A percentile compares a stretch with the other conserved stretches of the same genome.
Conservation (phyloP, 2,329 filamentous ascomycete genomes). For the Boeremia exigua region DNA sequence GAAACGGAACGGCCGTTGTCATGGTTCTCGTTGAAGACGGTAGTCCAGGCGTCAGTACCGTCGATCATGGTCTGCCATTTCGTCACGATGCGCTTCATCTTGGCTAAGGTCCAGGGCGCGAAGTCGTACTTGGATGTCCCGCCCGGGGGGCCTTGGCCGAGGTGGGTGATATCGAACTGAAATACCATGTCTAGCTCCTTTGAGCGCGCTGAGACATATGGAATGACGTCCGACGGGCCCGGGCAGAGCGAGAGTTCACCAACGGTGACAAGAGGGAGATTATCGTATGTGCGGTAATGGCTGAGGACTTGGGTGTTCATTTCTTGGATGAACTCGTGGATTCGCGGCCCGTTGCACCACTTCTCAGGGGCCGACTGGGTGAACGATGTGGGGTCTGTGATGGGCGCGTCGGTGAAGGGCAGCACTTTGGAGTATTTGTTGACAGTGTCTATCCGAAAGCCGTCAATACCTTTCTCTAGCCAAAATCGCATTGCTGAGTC, state of each 20-base stretch:
- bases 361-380: constrained; percentile 58
- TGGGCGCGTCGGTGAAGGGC: constrained; percentile 50
- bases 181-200: constrained; percentile 58
- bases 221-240: constrained; percentile 51
- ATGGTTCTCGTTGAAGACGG: constrained; percentile 69
- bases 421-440: constrained; percentile 57
- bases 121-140: constrained; percentile 41
- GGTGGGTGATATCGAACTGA: constrained; percentile 52
- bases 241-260: constrained; percentile 63
- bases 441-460: constrained; percentile 58
- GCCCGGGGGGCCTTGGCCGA: constrained; percentile 45
- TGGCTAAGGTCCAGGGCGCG: constrained; percentile 49
- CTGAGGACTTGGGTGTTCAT: constrained; percentile 60
- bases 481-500: constrained; percentile 55
- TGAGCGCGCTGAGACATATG: constrained; percentile 49
- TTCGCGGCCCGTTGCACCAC: constrained; percentile 63
- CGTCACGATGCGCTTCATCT: constrained; percentile 50
- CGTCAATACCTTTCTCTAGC: constrained; percentile 55
- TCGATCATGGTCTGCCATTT: constrained; percentile 59
- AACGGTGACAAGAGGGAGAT: constrained; percentile 56
- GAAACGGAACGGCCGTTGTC: constrained; percentile 65
- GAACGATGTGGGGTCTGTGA: constrained; percentile 49
- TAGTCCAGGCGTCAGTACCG: constrained; percentile 59
- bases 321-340: constrained; percentile 64
- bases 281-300: constrained; percentile 58